Evolutionary conservation across 352 stramenopile genomes (phyloP).

Genomic region (Phytophthora sansomeana): DNA sequence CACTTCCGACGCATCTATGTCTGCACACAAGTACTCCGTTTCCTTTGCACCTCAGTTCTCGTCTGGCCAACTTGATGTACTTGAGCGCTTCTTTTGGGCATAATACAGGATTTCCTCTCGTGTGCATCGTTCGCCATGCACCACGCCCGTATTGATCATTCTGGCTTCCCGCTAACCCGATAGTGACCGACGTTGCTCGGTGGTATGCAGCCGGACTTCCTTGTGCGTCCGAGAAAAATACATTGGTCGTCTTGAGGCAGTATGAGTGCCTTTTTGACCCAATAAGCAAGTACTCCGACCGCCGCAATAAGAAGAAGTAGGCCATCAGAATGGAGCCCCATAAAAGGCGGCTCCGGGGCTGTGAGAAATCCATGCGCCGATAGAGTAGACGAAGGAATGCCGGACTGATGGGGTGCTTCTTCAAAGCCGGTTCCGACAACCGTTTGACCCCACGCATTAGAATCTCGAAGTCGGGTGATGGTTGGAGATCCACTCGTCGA

Average conservation of each 20-base stretch:
- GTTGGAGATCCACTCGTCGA: neutral
- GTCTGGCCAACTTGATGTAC: constrained; percentile 2
- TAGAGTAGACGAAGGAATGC: constrained; percentile 16
- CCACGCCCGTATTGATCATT: constrained; percentile 19
- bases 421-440: neutral
- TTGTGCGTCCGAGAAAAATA: constrained; percentile 1
- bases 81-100: constrained; percentile 4
- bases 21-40: neutral
- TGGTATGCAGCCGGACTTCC: neutral
- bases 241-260: constrained; percentile 2
- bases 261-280: neutral
- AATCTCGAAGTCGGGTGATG: neutral
- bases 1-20: neutral
- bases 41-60: neutral
- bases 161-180: constrained; percentile 3
- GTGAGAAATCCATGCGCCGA: neutral
- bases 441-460: constrained; percentile 4
- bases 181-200: constrained; percentile 2
- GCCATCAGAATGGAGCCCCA: constrained; percentile 13
- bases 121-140: constrained; percentile 15
- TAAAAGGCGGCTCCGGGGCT: neutral
- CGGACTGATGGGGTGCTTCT: constrained; percentile 15
- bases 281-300: constrained; percentile 6
- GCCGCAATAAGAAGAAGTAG: constrained; percentile 21
- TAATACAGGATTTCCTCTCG: neutral